These are phyloP conservation scores for Erodium maritimum DNA, from an alignment of 345 rosid genomes.

Conservation along the genomic window DNA sequence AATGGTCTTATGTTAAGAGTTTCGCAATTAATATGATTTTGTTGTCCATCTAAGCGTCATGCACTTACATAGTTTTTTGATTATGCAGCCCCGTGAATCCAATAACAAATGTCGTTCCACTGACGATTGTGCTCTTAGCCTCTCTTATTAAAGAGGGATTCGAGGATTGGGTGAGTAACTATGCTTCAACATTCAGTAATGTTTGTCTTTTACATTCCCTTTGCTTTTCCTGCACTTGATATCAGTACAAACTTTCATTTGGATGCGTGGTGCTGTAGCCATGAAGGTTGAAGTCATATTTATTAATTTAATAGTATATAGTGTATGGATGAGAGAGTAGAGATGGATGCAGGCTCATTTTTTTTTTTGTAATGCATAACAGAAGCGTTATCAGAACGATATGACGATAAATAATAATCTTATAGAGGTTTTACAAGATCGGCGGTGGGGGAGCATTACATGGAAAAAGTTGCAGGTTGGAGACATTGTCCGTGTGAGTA, in stretches of 20 bases:
- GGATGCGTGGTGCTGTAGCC: not conserved
- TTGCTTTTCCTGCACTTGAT: not conserved
- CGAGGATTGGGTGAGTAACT: conserved; percentile 48
- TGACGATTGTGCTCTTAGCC: conserved; percentile 86
- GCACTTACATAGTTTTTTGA: conserved; percentile 14
- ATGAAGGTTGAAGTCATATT: not conserved
- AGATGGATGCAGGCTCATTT: not conserved
- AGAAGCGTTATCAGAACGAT: conserved; percentile 97
- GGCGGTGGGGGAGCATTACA: conserved; percentile 59
- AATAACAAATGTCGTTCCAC: conserved; percentile 81
- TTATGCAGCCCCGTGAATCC: conserved; percentile 94
- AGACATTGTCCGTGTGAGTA: conserved; percentile 82
- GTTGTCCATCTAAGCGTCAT: not conserved
- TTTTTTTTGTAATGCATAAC: conserved; percentile 18
- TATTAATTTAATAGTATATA: not conserved
- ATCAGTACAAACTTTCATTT: not conserved
- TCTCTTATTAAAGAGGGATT: conserved; percentile 97
- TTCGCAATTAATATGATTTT: not conserved
- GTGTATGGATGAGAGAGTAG: not conserved
- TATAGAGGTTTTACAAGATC: conserved; percentile 77
- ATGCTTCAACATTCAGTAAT: not conserved
- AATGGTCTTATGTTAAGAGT: not conserved
- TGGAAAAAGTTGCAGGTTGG: conserved; percentile 99
- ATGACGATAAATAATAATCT: conserved; percentile 72
- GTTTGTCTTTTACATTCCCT: not conserved